A percentile compares a stretch with the other conserved stretches of the same genome.
phyloP scores from a whole-genome alignment of 1,284 basidiomycete species.

The Lignosus rhinocerotis region DNA sequence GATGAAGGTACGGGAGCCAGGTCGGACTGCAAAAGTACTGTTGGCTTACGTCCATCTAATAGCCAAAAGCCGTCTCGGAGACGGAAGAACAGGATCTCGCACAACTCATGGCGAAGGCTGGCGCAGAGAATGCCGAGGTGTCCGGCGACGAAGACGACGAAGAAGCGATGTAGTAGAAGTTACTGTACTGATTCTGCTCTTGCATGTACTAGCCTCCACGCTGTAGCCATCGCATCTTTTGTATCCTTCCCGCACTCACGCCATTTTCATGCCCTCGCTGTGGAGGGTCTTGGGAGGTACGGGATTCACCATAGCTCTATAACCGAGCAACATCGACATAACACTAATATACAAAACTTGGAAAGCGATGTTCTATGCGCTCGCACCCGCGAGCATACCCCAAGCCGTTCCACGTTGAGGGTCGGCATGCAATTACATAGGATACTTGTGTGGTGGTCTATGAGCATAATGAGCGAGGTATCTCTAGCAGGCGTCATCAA shows the following conservation, averaged over 20 bases:
- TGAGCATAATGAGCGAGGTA: neutral
- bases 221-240: conserved; percentile 12
- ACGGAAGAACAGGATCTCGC: conserved; percentile 95
- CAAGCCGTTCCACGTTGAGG: conserved; percentile 2
- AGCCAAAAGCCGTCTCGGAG: conserved; percentile 97
- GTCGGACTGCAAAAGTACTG: neutral
- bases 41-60: conserved; percentile 1
- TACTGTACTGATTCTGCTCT: neutral
- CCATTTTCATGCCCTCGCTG: no score
- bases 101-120: conserved; percentile 91
- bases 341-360: neutral
- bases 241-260: neutral
- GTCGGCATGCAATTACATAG: conserved; percentile 5
- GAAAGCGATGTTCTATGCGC: neutral
- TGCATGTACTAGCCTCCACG: conserved; percentile 10
- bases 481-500: neutral
- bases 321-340: no score
- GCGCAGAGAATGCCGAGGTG: conserved; percentile 90
- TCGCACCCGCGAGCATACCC: neutral
- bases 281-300: no score
- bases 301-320: neutral
- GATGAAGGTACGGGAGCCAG: conserved; percentile 80
- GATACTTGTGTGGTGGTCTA: conserved; percentile 6
- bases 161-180: conserved; percentile 37
- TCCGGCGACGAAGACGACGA: conserved; percentile 93